Evolutionary conservation across 73 alveolate species (phyloP).

Genomic region (Paramecium pentaurelia): DNA sequence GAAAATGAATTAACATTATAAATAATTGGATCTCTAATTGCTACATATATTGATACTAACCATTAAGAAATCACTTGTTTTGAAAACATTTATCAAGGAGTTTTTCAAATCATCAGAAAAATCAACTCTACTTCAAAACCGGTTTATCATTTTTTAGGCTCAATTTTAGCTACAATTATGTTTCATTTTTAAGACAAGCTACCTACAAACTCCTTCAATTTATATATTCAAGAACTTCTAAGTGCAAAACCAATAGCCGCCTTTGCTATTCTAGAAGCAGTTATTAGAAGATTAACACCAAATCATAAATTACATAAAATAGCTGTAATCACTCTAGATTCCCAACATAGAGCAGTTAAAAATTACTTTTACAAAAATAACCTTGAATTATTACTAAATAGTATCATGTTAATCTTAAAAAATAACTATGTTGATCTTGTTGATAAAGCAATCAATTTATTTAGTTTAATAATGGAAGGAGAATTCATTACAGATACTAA

Average conservation of each 20-base stretch:
- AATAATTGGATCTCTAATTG: background rate
- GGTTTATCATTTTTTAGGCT: constrained; percentile 40
- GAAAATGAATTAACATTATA: background rate
- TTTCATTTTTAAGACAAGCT: background rate
- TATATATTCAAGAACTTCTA: background rate
- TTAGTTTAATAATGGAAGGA: background rate
- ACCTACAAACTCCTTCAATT: background rate
- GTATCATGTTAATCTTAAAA: background rate
- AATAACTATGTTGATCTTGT: background rate
- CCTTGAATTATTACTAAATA: background rate
- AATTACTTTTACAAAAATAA: constrained; percentile 8
- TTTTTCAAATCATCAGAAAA: background rate
- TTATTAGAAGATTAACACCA: background rate
- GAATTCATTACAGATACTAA: constrained; percentile 39
- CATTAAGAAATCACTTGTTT: background rate
- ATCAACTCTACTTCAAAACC: background rate
- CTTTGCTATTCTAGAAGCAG: background rate
- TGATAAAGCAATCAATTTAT: background rate
- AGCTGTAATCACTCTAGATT: background rate
- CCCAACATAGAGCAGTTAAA: background rate
- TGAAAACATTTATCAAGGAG: background rate
- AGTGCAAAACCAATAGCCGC: background rate
- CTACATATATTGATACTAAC: background rate
- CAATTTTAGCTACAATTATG: constrained; percentile 15
- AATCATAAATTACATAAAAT: background rate